Base-by-base conservation (phyloP, 2,329 filamentous ascomycete genomes). In the Anthostomella pinea region DNA sequence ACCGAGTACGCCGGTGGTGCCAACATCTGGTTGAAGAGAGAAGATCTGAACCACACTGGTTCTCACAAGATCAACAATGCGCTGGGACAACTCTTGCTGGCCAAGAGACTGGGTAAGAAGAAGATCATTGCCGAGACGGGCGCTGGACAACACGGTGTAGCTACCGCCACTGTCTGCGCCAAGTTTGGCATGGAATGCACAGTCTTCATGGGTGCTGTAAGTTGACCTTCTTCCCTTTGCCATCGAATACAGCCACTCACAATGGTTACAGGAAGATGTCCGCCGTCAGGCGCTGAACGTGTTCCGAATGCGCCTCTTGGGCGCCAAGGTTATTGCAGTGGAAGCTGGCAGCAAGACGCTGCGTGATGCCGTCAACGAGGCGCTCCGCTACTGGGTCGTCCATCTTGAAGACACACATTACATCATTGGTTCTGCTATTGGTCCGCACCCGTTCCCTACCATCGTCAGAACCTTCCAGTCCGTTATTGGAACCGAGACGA, bases 11-110 rank as follows among this genome's bases (percentile, higher is more conserved):
- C 87, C 30, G 88, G 89, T 16, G 93, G 93, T 43, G 91, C 93
- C 31, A 95, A 89, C 59, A 95, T 98, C 69, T 98, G 91, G 84
- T 70, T 98, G 51, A 98, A 98, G 77, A 81, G 93, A 54, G 93
- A 98, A 68, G 93, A 98, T 62, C 72, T 97, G 38, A 97, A 97
- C 67, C 93, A 98, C 63, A 97, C 93, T 7, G 93, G 93, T 50
- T 94, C 87, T 46, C 93, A 98, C 75, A 98, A 98, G 77, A 97
- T 98, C 73, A 98, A 98, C 73, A 98, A 98, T 57, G 93, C 93
- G 1, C 72, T 98, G 7, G 93, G 93, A 2, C 93, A 98, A 65
- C 81, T 96, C 31, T 77, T 98, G 10, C 70, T 98, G 24, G 93
- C 93, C 2, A 77, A 77, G 53, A 76, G 88, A 45, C 68, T 98